Base-by-base conservation (phyloP, 208 protist species). In the Crithidia sp. region DNA sequence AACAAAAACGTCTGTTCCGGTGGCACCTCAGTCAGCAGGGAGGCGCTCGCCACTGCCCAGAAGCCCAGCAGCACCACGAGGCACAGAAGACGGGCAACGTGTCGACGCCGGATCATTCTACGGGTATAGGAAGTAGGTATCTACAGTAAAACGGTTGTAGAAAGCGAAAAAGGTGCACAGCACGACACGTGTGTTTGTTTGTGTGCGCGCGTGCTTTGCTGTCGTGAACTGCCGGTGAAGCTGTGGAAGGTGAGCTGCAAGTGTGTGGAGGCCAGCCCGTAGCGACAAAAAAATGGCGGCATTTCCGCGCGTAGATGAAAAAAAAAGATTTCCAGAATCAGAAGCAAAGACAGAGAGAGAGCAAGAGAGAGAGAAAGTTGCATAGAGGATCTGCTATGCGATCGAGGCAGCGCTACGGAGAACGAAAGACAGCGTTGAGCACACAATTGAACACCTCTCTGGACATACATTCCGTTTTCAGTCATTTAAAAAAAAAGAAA, bases 1-100 rank as follows among this genome's bases (percentile, higher is more conserved):
- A 83, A 53, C 43, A 87, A 70, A 58, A 84, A 87, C 7, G 70
- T 40, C 67, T 87, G 83, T 71, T 87, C 83, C 16, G 78, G 81
- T 7, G 79, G 70, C 12, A 81, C 65, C 47, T 84, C 79, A 9
- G 60, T 71, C 40, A 85, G 43, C 16, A 87, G 47, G 0, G 80
- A 81, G 12, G 76, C 75, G 5, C 17, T 56, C 0, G 19, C 67
- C 0, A 56, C 39, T 6, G 28, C 9, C 5, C 17, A 8, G 43
- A 39, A 10, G 52, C 37, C 7, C 12, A 74, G 28, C 37, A 60
- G 36, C 58, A 39, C 69, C 13, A 14, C 28, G 2, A 67, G 13
- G 2, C 44, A 57, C 43, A 59, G 28, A 13, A 45, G 17, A 2
- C 59, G 13, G 14, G 14, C 43, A 9, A 45, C 16, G 4, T 2